Evolutionary conservation across 352 stramenopile species (phyloP), one percentile per base, ranked within the genome.

Genomic region (Globisporangium camurandrum): DNA sequence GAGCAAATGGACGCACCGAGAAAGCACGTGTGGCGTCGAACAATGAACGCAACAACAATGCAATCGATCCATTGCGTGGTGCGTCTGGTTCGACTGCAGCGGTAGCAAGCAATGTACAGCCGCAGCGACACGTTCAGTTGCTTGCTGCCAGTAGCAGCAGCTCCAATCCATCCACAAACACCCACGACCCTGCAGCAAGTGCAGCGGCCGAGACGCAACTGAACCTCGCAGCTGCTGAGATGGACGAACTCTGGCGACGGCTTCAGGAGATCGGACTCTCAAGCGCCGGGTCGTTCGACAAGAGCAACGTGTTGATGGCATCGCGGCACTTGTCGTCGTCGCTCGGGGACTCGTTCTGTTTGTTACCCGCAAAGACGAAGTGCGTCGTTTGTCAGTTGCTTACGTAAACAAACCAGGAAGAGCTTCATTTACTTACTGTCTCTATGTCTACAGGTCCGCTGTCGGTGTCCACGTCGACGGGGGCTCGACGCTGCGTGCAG

Each of bases 171-270:
- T n/a, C n/a, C n/a, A n/a, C n/a, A n/a, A 22, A 51, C 38, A 17
- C 36, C 3, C 52, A 53, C 24, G 36, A 49, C 17, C 46, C 52
- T 7, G 44, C 23, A 10, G 46, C 68, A 20, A 68, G 63, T 16
- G 62, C 59, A 6, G 68, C 66, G 34, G 69, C 69, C 0, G 75
- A 88, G 49, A 69, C 57, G 20, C 74, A 91, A 46, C 49, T 91
- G 46, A 84, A 84, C 43, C 28, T 82, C 16, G 83, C 83, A 16
- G 74, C 80, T 3, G 64, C 73, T 0, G 83, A 93, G 59, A 91
- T 93, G 62, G 83, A 93, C 44, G 83, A 93, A 30, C 59, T 93
- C 16, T 90, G 75, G 75, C 69, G 71, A n/a, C 56, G 74, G n/a
- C 60, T 93, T 16, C 69, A 88, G 37, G 79, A 85, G 54, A 80